Base-by-base conservation (phyloP, 1,139 yeast species). In the Hyphopichia wangnamkhiaoensis region DNA sequence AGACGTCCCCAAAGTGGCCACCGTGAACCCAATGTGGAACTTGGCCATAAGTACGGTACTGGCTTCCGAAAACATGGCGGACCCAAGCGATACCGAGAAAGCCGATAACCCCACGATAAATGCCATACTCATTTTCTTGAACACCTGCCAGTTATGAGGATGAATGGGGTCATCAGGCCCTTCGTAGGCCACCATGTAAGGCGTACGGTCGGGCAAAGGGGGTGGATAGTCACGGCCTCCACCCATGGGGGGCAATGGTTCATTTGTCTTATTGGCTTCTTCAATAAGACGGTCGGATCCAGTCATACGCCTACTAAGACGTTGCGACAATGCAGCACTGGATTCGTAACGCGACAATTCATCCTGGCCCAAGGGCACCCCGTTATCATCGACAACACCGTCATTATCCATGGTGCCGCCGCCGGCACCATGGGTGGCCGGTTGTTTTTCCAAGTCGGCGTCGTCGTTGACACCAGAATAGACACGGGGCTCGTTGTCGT, bases 1-100 rank as follows among this genome's bases (percentile, higher is more conserved):
- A 0, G 94, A 80, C 10, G 86, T 73, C 38, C 87, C 84, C 32
- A 87, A 68, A 7, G 83, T 71, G 7, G 82, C 79, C 4, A 79
- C 84, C 14, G 75, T 80, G 8, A 54, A 47, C 16, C 82, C 79
- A 28, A 84, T 76, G 39, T 73, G 74, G 54, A 59, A 84, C 34
- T 63, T 56, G 27, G 45, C 63, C 46, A 71, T 52, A 32, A 84
- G 51, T 17, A 59, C 71, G 0, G 53, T 41, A 9, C 74, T 65
- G 5, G 75, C 84, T 29, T 79, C 68, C 2, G 88, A 71, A 48
- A 78, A 82, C 52, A 82, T 71, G 24, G 89, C 82, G 4, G 89
- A 82, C 33, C 87, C 86, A 63, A 81, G 68, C 66, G 68, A 49
- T 33, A 59, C 56, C 15, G 59, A 42, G 33, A 64, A 49, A 2